phyloP scores from a whole-genome alignment of 306 rosid species.

The Argentina anserina region DNA sequence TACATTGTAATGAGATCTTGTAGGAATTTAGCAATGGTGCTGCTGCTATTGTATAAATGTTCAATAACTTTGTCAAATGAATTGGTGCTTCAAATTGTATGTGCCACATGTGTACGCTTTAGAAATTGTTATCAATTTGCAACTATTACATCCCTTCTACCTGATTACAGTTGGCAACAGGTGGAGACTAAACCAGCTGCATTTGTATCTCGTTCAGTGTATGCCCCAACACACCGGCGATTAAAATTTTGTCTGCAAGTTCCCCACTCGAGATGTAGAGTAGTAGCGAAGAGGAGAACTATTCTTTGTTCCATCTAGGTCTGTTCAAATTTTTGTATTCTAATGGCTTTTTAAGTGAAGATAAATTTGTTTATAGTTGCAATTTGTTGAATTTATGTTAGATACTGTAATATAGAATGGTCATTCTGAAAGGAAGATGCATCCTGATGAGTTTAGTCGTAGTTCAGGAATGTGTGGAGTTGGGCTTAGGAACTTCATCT shows the following conservation, averaged over 20 bases:
- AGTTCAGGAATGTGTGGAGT: not conserved
- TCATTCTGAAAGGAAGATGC: not conserved
- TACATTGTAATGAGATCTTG: not conserved
- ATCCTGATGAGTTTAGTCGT: not conserved
- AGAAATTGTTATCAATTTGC: not conserved
- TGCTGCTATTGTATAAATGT: not conserved
- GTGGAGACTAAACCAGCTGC: constrained; percentile 9
- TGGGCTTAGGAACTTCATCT: not conserved
- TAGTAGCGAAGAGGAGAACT: not conserved
- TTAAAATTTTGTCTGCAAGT: constrained; percentile 8
- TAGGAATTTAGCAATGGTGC: not conserved
- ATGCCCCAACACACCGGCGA: not conserved
- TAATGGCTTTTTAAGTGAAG: not conserved
- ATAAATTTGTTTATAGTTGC: not conserved
- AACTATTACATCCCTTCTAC: not conserved
- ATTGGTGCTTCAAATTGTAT: not conserved
- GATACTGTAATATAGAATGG: not conserved
- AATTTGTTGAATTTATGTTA: not conserved
- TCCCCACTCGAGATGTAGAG: not conserved
- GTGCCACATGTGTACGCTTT: not conserved
- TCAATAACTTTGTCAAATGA: not conserved
- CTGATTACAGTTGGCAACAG: not conserved
- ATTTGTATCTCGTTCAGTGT: not conserved
- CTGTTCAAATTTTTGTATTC: not conserved
- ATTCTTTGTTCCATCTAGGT: not conserved